Evolutionary conservation across 495 filamentous ascomycete species (phyloP), one percentile per base, ranked within the genome.

Genomic region (Hypoxylon crocopeplum): DNA sequence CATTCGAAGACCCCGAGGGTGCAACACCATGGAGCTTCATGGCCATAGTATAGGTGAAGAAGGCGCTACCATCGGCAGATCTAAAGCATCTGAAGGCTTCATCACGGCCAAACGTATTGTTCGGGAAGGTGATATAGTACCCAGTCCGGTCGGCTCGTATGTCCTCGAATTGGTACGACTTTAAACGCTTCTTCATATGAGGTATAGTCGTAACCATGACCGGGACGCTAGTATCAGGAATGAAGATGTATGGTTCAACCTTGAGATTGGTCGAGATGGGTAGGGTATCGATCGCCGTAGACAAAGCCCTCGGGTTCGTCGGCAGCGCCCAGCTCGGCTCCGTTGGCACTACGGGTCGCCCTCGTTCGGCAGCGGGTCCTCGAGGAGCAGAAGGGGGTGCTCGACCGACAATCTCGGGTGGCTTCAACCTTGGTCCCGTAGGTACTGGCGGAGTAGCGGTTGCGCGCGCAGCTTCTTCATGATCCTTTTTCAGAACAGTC

Each of bases 1-100:
- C 34, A 3, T 59, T 47, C 37, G 56, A 57, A 25, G 53, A 54
- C 13, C 86, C 88, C 58, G 85, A 85, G 27, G 79, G 22, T 25
- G 41, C 2, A 7, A 58, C 68, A 33, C 57, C 62, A 76, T 92
- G 86, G 57, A 86, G 86, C 68, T 92, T 87, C 93, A 99, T 96
- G 34, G 85, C 84, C 91, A 99, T 91, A 46, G 82, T 84, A 67
- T 97, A 98, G 4, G 85, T 97, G 77, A 99, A 98, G 38, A 99
- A 81, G 1, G 84, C 79, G 20, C 85, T 84, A 69, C 86, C 86
- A 69, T 96, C 83, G 49, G 86, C 88, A 29, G 84, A 77, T 45
- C 82, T 77, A 62, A 82, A 90, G 70, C 93, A 97, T 36, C 86
- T 81, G 27, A 87, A 84, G 8, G 90, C 87, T 69, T 97, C 91